Evolutionary conservation across 1,284 basidiomycete species (phyloP), one percentile per base, ranked within the genome.

Genomic region (Cutaneotrichosporon mucoides): DNA sequence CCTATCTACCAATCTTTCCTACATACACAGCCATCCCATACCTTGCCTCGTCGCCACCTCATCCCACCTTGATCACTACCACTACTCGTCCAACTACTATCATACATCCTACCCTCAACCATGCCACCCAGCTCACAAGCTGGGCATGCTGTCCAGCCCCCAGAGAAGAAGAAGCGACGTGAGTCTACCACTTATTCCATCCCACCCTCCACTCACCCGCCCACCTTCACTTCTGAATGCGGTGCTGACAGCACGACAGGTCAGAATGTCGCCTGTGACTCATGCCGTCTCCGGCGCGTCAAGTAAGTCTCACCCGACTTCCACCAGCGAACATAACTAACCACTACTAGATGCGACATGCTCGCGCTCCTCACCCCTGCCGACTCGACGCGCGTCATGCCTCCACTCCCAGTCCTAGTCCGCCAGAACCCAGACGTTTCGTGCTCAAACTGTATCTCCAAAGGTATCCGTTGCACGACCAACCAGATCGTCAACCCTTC

Each of bases 181-280:
- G 59, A 64, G 68, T 58, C 6, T n/a, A 6, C 46, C 24, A n/a
- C 13, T 34, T 36, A 1, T 34, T 12, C 38, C 38, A 36, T 38
- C 41, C 5, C 15, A 24, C 16, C 13, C 35, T 37, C 49, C 49
- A 51, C 49, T 12, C 8, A 4, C 43, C 13, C 9, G 9, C 43
- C 13, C 43, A 6, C 12, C 10, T 35, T 12, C 33, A 15, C 13
- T 4, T 40, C 11, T 0, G 52, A 36, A 43, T 34, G 52, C 46
- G 24, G n/a, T 55, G 33, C 50, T 49, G 46, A 53, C 50, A 33
- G 13, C 15, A 15, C 5, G 24, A 15, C 54, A 74, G 71, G 66
- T 5, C 72, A 73, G 53, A 74, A 74, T 50, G 72, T 74, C 10
- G 72, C 72, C 4, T 74, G 72, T 47, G 70, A 71, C 41, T 61